phyloP scores from a whole-genome alignment of 805 yeast genomes.

The Clavispora fructus region DNA sequence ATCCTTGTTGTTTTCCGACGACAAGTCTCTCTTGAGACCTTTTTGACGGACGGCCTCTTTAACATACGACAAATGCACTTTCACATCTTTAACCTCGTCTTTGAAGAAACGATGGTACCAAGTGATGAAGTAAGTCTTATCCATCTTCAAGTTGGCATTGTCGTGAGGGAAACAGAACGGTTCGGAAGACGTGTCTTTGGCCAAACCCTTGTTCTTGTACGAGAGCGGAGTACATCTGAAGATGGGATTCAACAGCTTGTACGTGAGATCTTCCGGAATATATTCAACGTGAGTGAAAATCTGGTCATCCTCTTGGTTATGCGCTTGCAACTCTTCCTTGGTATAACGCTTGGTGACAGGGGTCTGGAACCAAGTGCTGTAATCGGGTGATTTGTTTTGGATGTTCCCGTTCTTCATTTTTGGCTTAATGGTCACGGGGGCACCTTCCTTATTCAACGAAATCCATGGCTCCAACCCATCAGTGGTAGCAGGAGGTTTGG shows the following conservation, averaged over 20 bases:
- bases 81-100: conserved; percentile 53
- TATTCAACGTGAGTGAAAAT: conserved; percentile 49
- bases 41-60: conserved; percentile 50
- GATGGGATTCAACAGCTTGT: conserved; percentile 68
- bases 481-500: conserved; percentile 67
- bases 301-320: conserved; percentile 63
- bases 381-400: conserved; percentile 62
- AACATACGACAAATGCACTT: conserved; percentile 61
- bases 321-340: conserved; percentile 65
- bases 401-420: conserved; percentile 68
- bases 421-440: conserved; percentile 76
- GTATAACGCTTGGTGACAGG: conserved; percentile 52
- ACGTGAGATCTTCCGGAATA: conserved; percentile 67
- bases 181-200: conserved; percentile 50
- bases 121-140: conserved; percentile 64
- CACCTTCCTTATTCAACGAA: conserved; percentile 67
- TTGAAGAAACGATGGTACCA: conserved; percentile 72
- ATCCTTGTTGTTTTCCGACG: background rate
- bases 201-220: conserved; percentile 60
- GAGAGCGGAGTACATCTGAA: conserved; percentile 81
- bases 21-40: conserved; percentile 48
- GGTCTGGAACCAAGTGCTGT: conserved; percentile 72
- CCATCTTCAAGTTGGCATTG: conserved; percentile 50
- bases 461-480: conserved; percentile 78
- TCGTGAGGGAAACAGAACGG: conserved; percentile 88